phyloP scores from a whole-genome alignment of 2,329 filamentous ascomycete genomes.

The Chaetomium olivaceum region DNA sequence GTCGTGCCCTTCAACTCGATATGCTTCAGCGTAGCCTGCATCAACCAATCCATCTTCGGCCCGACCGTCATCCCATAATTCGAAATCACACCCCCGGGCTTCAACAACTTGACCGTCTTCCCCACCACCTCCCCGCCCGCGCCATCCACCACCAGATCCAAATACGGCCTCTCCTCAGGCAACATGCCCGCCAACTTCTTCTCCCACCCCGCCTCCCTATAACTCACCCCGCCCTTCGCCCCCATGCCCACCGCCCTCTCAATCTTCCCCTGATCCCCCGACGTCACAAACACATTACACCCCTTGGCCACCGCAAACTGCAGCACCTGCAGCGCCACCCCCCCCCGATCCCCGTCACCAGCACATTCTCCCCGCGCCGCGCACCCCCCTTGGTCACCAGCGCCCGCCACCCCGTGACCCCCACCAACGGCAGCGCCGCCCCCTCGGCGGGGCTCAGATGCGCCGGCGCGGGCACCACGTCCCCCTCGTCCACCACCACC shows the following conservation, averaged over 20 bases:
- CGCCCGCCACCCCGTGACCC: constrained; percentile 85
- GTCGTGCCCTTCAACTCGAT: constrained; percentile 83
- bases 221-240: constrained; percentile 78
- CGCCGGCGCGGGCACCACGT: constrained; percentile 73
- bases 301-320: constrained; percentile 76
- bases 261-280: constrained; percentile 73
- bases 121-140: constrained; percentile 83
- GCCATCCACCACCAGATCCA: constrained; percentile 88
- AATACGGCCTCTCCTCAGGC: constrained; percentile 62
- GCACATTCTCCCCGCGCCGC: constrained; percentile 68
- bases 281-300: constrained; percentile 79
- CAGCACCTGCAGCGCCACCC: constrained; percentile 80
- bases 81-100: constrained; percentile 79
- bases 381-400: constrained; percentile 74
- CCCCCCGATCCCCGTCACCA: constrained; percentile 93
- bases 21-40: constrained; percentile 82
- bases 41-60: constrained; percentile 83
- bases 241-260: constrained; percentile 68
- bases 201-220: constrained; percentile 79
- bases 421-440: constrained; percentile 81
- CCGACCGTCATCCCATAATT: constrained; percentile 88
- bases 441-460: constrained; percentile 74
- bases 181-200: constrained; percentile 67
- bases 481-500: constrained; percentile 65
- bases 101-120: constrained; percentile 67